Conservation (phyloP, 495 filamentous ascomycete genomes). For the Xanthoparmelia taractica region DNA sequence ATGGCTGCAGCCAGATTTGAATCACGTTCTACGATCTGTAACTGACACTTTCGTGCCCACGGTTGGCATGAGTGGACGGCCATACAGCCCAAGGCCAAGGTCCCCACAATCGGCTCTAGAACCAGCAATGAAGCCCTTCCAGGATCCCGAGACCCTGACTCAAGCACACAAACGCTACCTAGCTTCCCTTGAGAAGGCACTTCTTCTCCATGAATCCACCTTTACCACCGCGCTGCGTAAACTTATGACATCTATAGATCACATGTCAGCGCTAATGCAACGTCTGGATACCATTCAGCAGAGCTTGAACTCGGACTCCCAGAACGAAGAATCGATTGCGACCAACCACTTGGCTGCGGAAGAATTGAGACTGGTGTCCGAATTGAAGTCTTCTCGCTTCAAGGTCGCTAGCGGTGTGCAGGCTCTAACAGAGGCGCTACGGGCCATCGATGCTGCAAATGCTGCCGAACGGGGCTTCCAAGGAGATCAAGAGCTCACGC, state of each 20-base stretch:
- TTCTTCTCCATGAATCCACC: constrained; percentile 60
- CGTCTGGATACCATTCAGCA: constrained; percentile 65
- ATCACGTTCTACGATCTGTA: background rate
- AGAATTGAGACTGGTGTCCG: constrained; percentile 53
- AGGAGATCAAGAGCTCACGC: constrained; percentile 23
- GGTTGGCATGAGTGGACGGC: background rate
- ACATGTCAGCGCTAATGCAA: constrained; percentile 63
- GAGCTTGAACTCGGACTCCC: constrained; percentile 62
- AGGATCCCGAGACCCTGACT: constrained; percentile 78
- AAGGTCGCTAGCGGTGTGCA: constrained; percentile 38
- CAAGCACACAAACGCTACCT: constrained; percentile 72
- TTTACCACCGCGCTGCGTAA: constrained; percentile 66
- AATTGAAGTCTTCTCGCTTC: constrained; percentile 46
- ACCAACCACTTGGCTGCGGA: constrained; percentile 57
- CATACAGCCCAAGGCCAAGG: constrained; percentile 3
- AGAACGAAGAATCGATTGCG: constrained; percentile 35
- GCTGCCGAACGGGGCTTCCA: constrained; percentile 35
- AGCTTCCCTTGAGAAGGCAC: constrained; percentile 50
- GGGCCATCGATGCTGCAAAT: constrained; percentile 50
- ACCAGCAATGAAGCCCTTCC: constrained; percentile 31
- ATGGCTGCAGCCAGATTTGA: constrained; percentile 45
- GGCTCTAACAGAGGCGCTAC: constrained; percentile 18
- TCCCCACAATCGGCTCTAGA: constrained; percentile 4
- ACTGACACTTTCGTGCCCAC: constrained; percentile 3
- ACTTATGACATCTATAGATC: constrained; percentile 65